A percentile compares a stretch with the other conserved stretches of the same genome.
phyloP scores from a whole-genome alignment of 1,284 basidiomycete genomes.

The Afroboletus lepidellus region DNA sequence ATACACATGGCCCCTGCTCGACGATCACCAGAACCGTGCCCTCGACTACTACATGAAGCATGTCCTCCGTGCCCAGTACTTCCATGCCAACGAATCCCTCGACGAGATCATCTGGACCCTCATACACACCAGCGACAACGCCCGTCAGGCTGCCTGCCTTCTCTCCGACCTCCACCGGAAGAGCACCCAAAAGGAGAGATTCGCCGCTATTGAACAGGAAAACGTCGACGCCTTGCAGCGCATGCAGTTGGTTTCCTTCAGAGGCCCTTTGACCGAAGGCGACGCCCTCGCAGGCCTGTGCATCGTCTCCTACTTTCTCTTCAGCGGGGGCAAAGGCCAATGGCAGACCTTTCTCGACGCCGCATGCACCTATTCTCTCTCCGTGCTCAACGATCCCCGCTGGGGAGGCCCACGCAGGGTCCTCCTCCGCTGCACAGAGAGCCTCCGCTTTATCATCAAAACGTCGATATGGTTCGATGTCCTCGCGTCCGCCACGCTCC shows the following conservation, averaged over 20 bases:
- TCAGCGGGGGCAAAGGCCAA: constrained; percentile 65
- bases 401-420: constrained; percentile 44
- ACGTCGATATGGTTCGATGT: constrained; percentile 86
- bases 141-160: constrained; percentile 56
- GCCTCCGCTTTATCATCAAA: constrained; percentile 69
- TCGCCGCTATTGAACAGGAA: constrained; percentile 26
- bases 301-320: constrained; percentile 70
- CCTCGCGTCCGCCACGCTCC: constrained; percentile 68
- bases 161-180: constrained; percentile 37
- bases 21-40: constrained; percentile 20
- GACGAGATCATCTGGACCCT: constrained; percentile 46
- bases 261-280: constrained; percentile 44
- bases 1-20: constrained; percentile 13
- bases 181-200: constrained; percentile 19
- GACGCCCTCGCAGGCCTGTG: constrained; percentile 78
- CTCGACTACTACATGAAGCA: constrained; percentile 38
- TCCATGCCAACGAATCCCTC: constrained; percentile 57
- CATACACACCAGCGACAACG: constrained; percentile 37
- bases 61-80: constrained; percentile 65
- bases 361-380: constrained; percentile 52
- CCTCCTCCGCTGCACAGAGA: constrained; percentile 45
- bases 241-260: constrained; percentile 28
- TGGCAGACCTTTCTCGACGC: constrained; percentile 67
- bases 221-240: constrained; percentile 28
- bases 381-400: constrained; percentile 38